Conservation (phyloP, 1,284 basidiomycete genomes). For the Stereum hirsutum region DNA sequence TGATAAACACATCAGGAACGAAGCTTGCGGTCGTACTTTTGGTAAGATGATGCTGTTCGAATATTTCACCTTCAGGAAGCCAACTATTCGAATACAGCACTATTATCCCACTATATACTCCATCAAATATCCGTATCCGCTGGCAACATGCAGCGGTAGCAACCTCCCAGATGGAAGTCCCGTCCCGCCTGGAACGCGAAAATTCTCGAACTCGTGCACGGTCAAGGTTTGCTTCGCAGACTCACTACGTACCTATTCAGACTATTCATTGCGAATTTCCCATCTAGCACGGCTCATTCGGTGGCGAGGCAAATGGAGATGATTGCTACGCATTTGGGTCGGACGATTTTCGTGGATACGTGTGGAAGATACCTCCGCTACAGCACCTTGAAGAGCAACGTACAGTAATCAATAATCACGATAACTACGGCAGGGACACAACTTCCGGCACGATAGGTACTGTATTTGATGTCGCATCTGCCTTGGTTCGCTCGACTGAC, state of each 20-base stretch:
- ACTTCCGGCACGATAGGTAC: constrained; percentile 17
- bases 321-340: constrained; percentile 64
- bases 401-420: constrained; percentile 26
- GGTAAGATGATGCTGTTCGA: constrained; percentile 33
- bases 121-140: constrained; percentile 51
- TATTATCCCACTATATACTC: constrained; percentile 63
- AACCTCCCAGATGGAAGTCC: constrained; percentile 44
- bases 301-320: constrained; percentile 44
- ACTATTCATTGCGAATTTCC: constrained; percentile 3
- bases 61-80: neutral
- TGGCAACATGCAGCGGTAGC: constrained; percentile 55
- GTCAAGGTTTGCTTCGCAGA: constrained; percentile 47
- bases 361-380: constrained; percentile 64
- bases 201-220: constrained; percentile 66
- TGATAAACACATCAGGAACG: constrained; percentile 31
- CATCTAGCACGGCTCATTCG: constrained; percentile 66
- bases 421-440: constrained; percentile 37
- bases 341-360: constrained; percentile 71
- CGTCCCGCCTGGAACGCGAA: constrained; percentile 32
- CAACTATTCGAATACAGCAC: constrained; percentile 30
- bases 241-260: neutral
- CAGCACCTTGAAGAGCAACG: constrained; percentile 33
- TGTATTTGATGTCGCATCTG: too few species aligned
- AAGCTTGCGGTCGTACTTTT: constrained; percentile 56
- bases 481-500: too few species aligned